Base-by-base conservation (phyloP, 208 protist species). In the Acanthamoeba castellanii region DNA sequence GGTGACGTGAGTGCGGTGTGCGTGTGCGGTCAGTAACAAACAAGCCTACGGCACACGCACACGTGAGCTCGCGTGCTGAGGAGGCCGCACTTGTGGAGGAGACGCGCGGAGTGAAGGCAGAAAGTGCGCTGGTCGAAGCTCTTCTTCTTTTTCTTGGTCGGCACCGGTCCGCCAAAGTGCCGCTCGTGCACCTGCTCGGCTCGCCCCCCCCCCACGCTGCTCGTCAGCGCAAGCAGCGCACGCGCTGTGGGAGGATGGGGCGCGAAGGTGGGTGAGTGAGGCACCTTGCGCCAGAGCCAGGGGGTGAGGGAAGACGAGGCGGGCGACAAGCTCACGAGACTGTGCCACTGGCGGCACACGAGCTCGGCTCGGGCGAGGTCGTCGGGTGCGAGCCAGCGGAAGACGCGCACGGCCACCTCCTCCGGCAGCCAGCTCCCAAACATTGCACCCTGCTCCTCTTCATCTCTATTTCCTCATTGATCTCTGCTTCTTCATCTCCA, bases 211-310 rank as follows among this genome's bases (percentile, higher is more conserved):
- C 34, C 20, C n/a, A 78, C 34, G 18, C 9, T 7, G 70, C 9
- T 42, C 70, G 18, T 42, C 20, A 42, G 34, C n/a, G 70, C 13
- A 42, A 42, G 25, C 13, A 7, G 27, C 7, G 52, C 52, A 57
- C 52, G 52, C 11, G 11, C 11, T 20, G n/a, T n/a, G n/a, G n/a
- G n/a, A n/a, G 52, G 16, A 16, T 7, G 52, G 16, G 52, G 52
- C 11, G 52, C 52, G 66, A 8, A 74, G 20, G 7, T 37, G 7
- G 30, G 2, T 30, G 34, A 42, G 34, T 8, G 5, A 11, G 11
- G 70, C 42, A 42, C 70, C 70, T 78, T 78, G 70, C 70, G 70
- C 70, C 70, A 78, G 70, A 78, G 70, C 70, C 70, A 78, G 70
- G 70, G 34, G 70, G 34, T 45, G 70, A 78, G 34, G 34, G 70